These are phyloP conservation scores for Gossypium schwendimanii DNA, from an alignment of 441 rosid genomes.

Conservation along the genomic window DNA sequence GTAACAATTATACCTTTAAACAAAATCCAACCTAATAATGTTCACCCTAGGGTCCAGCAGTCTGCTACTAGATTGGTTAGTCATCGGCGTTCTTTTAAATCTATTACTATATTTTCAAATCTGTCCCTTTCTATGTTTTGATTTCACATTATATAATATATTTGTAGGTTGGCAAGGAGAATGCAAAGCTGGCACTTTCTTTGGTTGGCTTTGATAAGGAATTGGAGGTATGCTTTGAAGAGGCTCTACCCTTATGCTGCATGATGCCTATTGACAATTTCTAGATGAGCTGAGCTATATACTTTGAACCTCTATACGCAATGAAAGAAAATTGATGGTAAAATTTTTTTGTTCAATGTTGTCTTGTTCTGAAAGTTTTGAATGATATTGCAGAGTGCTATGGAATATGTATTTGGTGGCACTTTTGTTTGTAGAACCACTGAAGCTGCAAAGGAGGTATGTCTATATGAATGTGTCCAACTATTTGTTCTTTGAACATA, in stretches of 20 bases:
- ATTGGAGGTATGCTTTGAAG: constrained; percentile 45
- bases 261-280: constrained; percentile 3
- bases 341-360: background rate
- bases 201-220: constrained; percentile 78
- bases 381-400: constrained; percentile 62
- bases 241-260: background rate
- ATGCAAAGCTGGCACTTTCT: constrained; percentile 88
- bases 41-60: constrained; percentile 63
- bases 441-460: constrained; percentile 91
- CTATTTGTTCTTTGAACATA: background rate
- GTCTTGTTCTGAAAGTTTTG: constrained; percentile 16
- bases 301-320: background rate
- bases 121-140: background rate
- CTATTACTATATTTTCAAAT: background rate
- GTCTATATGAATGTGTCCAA: background rate
- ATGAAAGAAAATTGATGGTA: constrained; percentile 7
- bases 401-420: constrained; percentile 94
- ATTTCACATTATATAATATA: constrained; percentile 1
- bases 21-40: constrained; percentile 61
- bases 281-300: background rate
- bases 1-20: constrained; percentile 92
- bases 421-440: constrained; percentile 83
- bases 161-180: constrained; percentile 83
- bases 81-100: constrained; percentile 11
- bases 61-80: constrained; percentile 74